A percentile compares a stretch with the other conserved stretches of the same genome.
Evolutionary conservation across 768 basidiomycete genomes (phyloP).

Genomic region (Boletus huronensis): DNA sequence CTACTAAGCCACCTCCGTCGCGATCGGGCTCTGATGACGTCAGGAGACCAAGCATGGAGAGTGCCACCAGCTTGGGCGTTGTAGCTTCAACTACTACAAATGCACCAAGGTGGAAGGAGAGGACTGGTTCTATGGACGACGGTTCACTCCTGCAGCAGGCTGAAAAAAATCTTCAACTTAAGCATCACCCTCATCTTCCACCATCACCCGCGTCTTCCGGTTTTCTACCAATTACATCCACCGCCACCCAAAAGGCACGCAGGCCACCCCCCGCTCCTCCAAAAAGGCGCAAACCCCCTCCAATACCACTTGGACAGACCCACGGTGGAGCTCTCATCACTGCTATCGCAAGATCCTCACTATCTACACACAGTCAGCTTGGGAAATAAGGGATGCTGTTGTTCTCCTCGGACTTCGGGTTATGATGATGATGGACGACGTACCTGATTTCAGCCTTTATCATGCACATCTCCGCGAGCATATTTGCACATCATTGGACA

Average conservation of each 20-base stretch:
- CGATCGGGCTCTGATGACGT: conserved; percentile 35
- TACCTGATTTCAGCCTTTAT: conserved; percentile 7
- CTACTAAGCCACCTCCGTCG: conserved; percentile 27
- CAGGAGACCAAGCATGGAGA: conserved; percentile 41
- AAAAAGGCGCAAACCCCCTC: conserved; percentile 68
- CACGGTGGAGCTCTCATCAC: conserved; percentile 56
- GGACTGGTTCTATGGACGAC: conserved; percentile 27
- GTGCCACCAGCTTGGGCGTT: conserved; percentile 30
- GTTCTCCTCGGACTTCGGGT: conserved; percentile 2
- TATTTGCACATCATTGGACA: conserved; percentile 22
- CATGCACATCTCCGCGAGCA: conserved; percentile 16
- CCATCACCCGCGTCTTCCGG: conserved; percentile 19
- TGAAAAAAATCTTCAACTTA: conserved; percentile 18
- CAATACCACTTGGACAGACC: conserved; percentile 52
- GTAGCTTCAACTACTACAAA: conserved; percentile 26
- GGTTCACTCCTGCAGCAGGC: conserved; percentile 16
- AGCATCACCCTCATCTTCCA: conserved; percentile 12
- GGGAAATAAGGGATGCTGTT: conserved; percentile 14
- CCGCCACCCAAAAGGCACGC: conserved; percentile 30
- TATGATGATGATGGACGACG: conserved; percentile 4
- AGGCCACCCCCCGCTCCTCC: conserved; percentile 66
- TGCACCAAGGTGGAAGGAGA: conserved; percentile 24
- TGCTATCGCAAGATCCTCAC: conserved; percentile 46
- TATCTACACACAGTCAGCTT: conserved; percentile 17
- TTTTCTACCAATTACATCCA: conserved; percentile 15